These are phyloP conservation scores for Gracilaria gracilis DNA, from an alignment of 23 red algal genomes.

Conservation along the genomic window DNA sequence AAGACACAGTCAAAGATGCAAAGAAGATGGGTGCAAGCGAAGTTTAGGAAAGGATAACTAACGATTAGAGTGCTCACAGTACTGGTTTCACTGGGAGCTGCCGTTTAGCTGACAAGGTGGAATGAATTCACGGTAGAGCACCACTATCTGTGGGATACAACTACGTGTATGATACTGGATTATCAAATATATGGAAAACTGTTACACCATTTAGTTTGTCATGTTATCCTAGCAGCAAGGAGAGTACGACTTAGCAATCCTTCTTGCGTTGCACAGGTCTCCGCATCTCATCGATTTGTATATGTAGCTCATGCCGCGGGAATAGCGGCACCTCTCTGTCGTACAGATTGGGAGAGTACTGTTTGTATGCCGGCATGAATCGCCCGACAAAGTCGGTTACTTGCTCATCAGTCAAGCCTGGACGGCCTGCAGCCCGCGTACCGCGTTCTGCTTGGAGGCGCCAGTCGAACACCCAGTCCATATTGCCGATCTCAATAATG, in stretches of 20 bases:
- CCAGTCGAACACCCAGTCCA: slow-evolving; percentile 93
- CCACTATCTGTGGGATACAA: neutral
- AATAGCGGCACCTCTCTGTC: slow-evolving; percentile 31
- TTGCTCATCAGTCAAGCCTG: slow-evolving; percentile 85
- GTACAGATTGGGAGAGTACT: slow-evolving; percentile 82
- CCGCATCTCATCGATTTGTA: slow-evolving; percentile 65
- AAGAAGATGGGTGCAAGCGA: slow-evolving; percentile 87
- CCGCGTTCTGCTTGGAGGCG: slow-evolving; percentile 90
- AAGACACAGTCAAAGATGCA: slow-evolving; percentile 82
- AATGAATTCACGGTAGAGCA: neutral
- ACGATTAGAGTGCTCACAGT: neutral
- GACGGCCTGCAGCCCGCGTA: slow-evolving; percentile 53
- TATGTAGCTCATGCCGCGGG: slow-evolving; percentile 67
- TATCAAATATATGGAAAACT: neutral
- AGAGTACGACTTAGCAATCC: neutral
- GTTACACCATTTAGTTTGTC: neutral
- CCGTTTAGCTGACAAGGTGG: neutral
- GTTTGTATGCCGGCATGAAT: slow-evolving; percentile 96
- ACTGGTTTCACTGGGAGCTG: neutral
- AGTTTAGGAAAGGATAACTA: slow-evolving; percentile 59
- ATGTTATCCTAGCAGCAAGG: neutral
- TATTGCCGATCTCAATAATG: slow-evolving; percentile 79
- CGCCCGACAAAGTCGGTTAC: slow-evolving; percentile 89
- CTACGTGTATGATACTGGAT: too few species aligned
- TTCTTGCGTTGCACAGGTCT: slow-evolving; percentile 36